Base-by-base conservation (phyloP, 2,329 filamentous ascomycete genomes). In the Colletotrichum nymphaeae region DNA sequence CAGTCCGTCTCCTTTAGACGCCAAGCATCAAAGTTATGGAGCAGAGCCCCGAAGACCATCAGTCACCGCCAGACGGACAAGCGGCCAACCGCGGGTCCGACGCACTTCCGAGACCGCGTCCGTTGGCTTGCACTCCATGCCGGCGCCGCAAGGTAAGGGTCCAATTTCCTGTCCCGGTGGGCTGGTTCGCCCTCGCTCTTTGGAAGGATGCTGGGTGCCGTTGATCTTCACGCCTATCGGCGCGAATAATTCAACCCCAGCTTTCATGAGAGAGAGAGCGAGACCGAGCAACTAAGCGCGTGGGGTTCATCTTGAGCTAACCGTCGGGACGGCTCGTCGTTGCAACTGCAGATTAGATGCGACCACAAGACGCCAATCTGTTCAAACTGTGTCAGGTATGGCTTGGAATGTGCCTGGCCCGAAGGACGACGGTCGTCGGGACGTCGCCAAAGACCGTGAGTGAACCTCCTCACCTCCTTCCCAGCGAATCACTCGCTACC, bases 61-160 rank as follows among this genome's bases (percentile, higher is more conserved):
- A 37, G 67, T 70, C 70, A 59, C 67, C 70, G 42, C 46, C 60
- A 65, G 70, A 73, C 70, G 70, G 70, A 73, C 70, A 73, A 65
- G 55, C 70, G 67, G 67, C 70, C 22, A 73, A 70, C 55, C 60
- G 53, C 70, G 60, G 55, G 67, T 70, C 70, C 70, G 70, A 73
- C 67, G 67, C 70, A 70, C 67, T 73, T 62, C 70, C 70, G 70
- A 73, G 70, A 52, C 67, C 70, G 67, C 70, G 70, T 55, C 70
- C 67, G 46, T 65, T 73, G 67, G 70, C 70, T 59, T 73, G 70
- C 67, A 73, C 70, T 70, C 70, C 70, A 70, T 73, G 70, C 58
- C 70, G 70, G 60, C 70, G 70, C 70, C 70, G 70, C 55, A 73
- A 73, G 70, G 70, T 73, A 65, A 57, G 70, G 58, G 67, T 56